A percentile compares a stretch with the other conserved stretches of the same genome.
Evolutionary conservation across 495 filamentous ascomycete species (phyloP).

Genomic region (Hypoxylon lenormandii): DNA sequence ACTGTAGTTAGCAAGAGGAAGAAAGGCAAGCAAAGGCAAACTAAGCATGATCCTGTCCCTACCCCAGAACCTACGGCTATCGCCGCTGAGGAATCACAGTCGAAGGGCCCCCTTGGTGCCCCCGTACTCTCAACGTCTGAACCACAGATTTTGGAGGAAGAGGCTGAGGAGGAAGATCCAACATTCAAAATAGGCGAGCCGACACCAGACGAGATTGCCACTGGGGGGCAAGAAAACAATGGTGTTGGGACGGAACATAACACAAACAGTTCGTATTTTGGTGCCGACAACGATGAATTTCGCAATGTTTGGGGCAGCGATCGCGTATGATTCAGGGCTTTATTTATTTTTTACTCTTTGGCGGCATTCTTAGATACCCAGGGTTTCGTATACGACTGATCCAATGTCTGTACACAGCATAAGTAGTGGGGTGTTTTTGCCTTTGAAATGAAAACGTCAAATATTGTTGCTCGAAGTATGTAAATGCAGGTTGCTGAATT

Average conservation of each 20-base stretch:
- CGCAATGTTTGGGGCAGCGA: slow-evolving; percentile 55
- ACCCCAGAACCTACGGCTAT: slow-evolving; percentile 44
- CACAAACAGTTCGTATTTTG: slow-evolving; percentile 40
- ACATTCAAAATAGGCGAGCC: slow-evolving; percentile 34
- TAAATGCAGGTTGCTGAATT: too few relatives aligned
- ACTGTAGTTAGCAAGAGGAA: slow-evolving; percentile 42
- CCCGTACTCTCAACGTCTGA: slow-evolving; percentile 48
- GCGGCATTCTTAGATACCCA: slow-evolving; percentile 52
- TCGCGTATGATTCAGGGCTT: slow-evolving; percentile 41
- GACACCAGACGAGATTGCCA: slow-evolving; percentile 26
- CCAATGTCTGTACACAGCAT: slow-evolving; percentile 14
- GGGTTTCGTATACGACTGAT: slow-evolving; percentile 35
- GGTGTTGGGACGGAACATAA: slow-evolving; percentile 29
- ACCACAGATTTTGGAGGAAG: slow-evolving; percentile 50
- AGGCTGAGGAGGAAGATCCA: slow-evolving; percentile 48
- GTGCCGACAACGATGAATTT: slow-evolving; percentile 52
- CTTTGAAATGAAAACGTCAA: neutral
- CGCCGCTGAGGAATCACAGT: slow-evolving; percentile 44
- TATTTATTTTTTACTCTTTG: slow-evolving; percentile 29
- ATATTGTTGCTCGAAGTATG: too few relatives aligned
- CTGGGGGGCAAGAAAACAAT: slow-evolving; percentile 23
- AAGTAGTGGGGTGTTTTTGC: slow-evolving; percentile 1
- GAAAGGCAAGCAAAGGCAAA: slow-evolving; percentile 49
- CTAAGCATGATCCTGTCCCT: slow-evolving; percentile 25
- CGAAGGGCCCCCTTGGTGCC: slow-evolving; percentile 45